Conservation (phyloP, 176 grass and related monocot genomes). For the Cenchrus purpureus region DNA sequence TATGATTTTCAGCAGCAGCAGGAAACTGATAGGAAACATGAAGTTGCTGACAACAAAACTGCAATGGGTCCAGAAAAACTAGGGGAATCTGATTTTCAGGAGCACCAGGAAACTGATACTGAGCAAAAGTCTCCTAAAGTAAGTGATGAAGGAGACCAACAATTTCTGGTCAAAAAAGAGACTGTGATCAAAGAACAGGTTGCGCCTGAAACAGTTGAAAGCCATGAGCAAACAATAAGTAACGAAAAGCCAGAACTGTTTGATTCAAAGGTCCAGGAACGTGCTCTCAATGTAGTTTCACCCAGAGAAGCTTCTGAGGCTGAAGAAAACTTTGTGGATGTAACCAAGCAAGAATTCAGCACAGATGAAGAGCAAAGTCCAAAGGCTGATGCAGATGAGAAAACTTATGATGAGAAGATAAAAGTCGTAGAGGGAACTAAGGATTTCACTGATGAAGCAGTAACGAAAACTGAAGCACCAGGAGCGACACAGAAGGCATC, state of each 20-base stretch:
- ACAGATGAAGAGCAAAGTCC: conserved; percentile 45
- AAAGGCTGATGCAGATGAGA: conserved; percentile 47
- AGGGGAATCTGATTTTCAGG: conserved; percentile 37
- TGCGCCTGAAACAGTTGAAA: conserved; percentile 36
- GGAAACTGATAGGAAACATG: conserved; percentile 33
- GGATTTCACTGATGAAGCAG: conserved; percentile 25
- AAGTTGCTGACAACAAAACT: conserved; percentile 30
- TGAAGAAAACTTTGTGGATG: conserved; percentile 41
- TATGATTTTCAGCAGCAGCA: conserved; percentile 32
- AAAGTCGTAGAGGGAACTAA: conserved; percentile 54
- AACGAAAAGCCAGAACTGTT: too few relatives aligned
- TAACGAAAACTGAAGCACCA: conserved; percentile 51
- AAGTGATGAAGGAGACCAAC: conserved; percentile 33
- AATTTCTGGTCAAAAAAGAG: conserved; percentile 32
- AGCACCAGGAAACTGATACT: conserved; percentile 24
- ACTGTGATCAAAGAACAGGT: conserved; percentile 39
- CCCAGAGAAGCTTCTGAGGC: conserved; percentile 30
- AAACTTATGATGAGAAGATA: conserved; percentile 47
- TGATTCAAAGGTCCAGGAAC: conserved; percentile 47
- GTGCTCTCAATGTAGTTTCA: conserved; percentile 41
- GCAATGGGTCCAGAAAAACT: conserved; percentile 20
- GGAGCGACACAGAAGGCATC: conserved; percentile 57
- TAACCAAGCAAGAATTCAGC: conserved; percentile 44
- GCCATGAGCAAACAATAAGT: conserved; percentile 30
- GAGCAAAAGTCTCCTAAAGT: conserved; percentile 33